Evolutionary conservation across 164 flowering plant genomes (phyloP), one percentile per base, ranked within the genome.

Genomic region (Kingdonia uniflora): DNA sequence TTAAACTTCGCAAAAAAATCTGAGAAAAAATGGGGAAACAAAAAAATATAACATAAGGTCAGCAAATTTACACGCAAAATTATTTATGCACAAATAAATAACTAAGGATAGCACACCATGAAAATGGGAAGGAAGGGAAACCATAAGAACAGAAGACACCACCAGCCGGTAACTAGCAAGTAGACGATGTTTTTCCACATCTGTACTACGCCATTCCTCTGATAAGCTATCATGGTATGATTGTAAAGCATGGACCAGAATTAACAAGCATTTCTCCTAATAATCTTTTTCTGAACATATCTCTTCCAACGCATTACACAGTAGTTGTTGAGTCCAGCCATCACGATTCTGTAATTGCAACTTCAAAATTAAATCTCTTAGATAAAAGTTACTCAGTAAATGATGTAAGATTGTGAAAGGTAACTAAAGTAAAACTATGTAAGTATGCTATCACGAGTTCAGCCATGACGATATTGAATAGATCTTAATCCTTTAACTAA

Each of bases 91-190:
- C 1, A n/a, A n/a, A n/a, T 48, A 49, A 15, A n/a, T 11, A 56
- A 25, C 26, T 12, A 11, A 48, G 14, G 29, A 42, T 2, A 19
- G 53, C 64, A 1, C 72, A 94, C 99, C 96, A 45, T 83, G 84
- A 69, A 94, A 94, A 71, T 77, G 80, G 19, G 74, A 76, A 66
- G 97, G 99, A 62, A 89, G 94, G 54, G 74, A 68, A 19, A 84
- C 74, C 85, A 94, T 78, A 42, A 88, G 83, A 58, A 80, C 75
- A 6, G 97, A 84, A 59, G 92, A 76, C 42, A 83, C 82, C 59
- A 78, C 65, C 53, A 77, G 67, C 35, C 77, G 97, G 65, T 80
- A 84, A 40, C 66, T 81, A 8, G 95, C 72, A 55, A 81, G 53
- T 41, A 86, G 78, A 61, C 59, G 37, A 38, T 47, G 41, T 54